A percentile compares a stretch with the other conserved stretches of the same genome.
Conservation (phyloP, 2,329 filamentous ascomycete species). For the Capronia epimyces region DNA sequence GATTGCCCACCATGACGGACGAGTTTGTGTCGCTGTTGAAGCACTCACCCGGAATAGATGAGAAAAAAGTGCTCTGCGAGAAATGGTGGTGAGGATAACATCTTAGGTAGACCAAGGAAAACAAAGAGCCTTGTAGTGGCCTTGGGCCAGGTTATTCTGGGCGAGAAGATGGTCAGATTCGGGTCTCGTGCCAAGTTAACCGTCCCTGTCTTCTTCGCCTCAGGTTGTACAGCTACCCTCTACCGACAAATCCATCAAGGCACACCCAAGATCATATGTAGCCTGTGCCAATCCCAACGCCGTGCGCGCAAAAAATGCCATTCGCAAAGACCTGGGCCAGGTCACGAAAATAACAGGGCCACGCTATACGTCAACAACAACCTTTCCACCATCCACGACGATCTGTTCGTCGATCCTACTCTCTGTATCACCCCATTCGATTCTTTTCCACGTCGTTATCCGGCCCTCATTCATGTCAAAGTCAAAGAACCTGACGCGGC, state of each 20-base stretch:
- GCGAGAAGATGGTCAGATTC: too few relatives aligned
- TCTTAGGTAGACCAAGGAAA: not conserved
- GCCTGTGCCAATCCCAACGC: not conserved
- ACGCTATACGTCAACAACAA: conserved; percentile 35
- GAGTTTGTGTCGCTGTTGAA: conserved; percentile 48
- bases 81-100: conserved; percentile 66
- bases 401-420: conserved; percentile 55
- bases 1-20: conserved; percentile 64
- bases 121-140: not conserved
- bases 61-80: conserved; percentile 52
- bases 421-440: conserved; percentile 60
- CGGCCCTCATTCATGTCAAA: conserved; percentile 86
- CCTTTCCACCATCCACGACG: conserved; percentile 55
- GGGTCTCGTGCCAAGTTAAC: too few relatives aligned
- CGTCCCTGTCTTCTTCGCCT: not conserved
- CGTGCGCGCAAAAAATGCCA: not conserved
- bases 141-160: too few relatives aligned
- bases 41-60: conserved; percentile 40
- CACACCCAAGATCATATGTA: not conserved
- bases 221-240: not conserved
- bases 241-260: not conserved
- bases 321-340: not conserved
- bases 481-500: conserved; percentile 82
- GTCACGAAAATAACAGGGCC: not conserved
- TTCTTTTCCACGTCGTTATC: conserved; percentile 85